These are phyloP conservation scores for Amoeboaphelidium protococcarum DNA, from an alignment of 371 early-diverging fungal species.

Conservation along the genomic window DNA sequence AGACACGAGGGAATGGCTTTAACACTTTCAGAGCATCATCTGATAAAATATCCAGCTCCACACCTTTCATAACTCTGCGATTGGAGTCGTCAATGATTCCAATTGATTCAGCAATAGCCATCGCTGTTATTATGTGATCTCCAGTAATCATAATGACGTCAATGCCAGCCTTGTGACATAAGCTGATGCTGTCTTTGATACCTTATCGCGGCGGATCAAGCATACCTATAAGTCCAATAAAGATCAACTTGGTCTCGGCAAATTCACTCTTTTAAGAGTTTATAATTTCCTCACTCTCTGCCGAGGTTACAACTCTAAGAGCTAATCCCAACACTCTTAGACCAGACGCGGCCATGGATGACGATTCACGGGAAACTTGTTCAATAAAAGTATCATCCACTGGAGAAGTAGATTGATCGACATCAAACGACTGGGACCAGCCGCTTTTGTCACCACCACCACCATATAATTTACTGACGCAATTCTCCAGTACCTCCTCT, in stretches of 20 bases:
- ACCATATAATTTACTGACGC: too few species aligned
- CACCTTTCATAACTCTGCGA: constrained; percentile 43
- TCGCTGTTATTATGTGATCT: constrained; percentile 71
- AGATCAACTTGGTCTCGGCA: constrained; percentile 18
- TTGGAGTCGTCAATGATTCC: constrained; percentile 30
- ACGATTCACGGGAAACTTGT: constrained; percentile 28
- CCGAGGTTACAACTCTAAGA: constrained; percentile 22
- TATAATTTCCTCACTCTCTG: constrained; percentile 4
- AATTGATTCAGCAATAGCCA: constrained; percentile 72
- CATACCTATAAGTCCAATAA: constrained; percentile 57
- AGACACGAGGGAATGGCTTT: constrained; percentile 54
- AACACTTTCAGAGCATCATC: constrained; percentile 46
- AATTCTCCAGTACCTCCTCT: constrained; percentile 34
- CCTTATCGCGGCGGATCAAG: constrained; percentile 63
- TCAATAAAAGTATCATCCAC: constrained; percentile 33
- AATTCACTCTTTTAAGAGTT: neutral
- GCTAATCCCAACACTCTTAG: constrained; percentile 73
- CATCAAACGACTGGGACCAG: constrained; percentile 25
- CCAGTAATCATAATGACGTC: constrained; percentile 72
- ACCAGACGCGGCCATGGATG: constrained; percentile 46
- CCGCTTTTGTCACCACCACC: too few species aligned
- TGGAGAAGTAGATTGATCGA: constrained; percentile 19
- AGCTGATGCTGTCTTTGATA: constrained; percentile 29
- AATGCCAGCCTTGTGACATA: constrained; percentile 38
- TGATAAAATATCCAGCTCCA: constrained; percentile 34